Base-by-base conservation (phyloP, 2,329 filamentous ascomycete genomes). In the Dothideomycetidae sp. region DNA sequence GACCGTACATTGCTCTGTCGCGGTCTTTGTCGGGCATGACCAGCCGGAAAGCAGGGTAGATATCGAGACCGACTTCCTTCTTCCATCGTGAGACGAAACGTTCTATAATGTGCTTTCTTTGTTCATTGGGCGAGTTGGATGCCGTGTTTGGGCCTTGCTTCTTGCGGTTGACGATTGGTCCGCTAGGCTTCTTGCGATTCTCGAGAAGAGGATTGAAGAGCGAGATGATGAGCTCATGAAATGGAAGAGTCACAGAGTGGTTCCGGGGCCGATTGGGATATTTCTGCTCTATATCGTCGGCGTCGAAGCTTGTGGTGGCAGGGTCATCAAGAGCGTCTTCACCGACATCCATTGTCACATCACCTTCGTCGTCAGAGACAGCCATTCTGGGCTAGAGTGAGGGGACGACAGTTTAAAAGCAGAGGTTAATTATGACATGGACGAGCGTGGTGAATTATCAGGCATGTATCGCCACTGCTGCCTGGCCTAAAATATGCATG, bases 21-120 rank as follows among this genome's bases (percentile, higher is more conserved):
- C 85, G 75, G 53, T 98, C 90, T 53, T 93, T 92, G 50, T 92
- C 84, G 0, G 88, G 86, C 3, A 94, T 68, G 40, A 96, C 93
- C 32, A 98, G 70, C 13, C 90, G 77, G 57, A 98, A 71, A 2
- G 84, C 88, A 0, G 90, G 90, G 53, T 90, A 96, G 50, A 98
- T 82, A 57, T 98, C 90, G 48, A 83, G 65, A 16, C 90, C 90
- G 14, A 94, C 86, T 43, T 93, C 78, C 39, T 75, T 74, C 28
- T 86, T 74, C 90, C 90, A 98, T 55, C 75, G 71, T 10, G 72
- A 70, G 48, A 98, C 83, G 62, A 93, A 98, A 5, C 78, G 69
- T 39, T 86, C 74, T 45, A 98, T 84, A 46, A 94, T 81, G 48
- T 76, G 73, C 1, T 80, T 73, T 26, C 84, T 75, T 44, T 80